These are phyloP conservation scores for Osmanthus fragrans DNA, from an alignment of 257 asterid genomes.

Conservation along the genomic window DNA sequence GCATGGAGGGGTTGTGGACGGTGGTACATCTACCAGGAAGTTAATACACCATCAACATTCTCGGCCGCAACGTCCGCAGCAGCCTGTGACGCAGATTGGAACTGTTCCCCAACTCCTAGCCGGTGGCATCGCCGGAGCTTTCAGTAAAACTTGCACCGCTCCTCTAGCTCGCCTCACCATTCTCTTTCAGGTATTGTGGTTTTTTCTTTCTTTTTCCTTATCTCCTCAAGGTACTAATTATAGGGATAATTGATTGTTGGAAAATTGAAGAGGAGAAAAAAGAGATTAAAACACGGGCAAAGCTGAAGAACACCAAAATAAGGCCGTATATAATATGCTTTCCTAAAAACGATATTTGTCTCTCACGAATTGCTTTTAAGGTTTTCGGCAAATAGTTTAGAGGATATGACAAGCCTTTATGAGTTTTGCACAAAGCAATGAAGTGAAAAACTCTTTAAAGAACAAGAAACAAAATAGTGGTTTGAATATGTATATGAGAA, in stretches of 20 bases:
- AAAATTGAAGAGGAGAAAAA: no score
- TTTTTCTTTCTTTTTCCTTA: not conserved
- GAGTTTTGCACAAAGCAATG: no score
- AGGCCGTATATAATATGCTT: no score
- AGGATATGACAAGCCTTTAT: no score
- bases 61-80: constrained; percentile 45
- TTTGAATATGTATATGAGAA: no score
- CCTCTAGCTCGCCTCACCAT: constrained; percentile 92
- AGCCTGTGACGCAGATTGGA: constrained; percentile 67
- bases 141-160: constrained; percentile 94
- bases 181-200: constrained; percentile 69
- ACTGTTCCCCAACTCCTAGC: constrained; percentile 90
- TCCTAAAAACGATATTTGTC: no score
- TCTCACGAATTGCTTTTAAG: no score
- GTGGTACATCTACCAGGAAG: constrained; percentile 65
- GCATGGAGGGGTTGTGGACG: constrained; percentile 56
- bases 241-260: not conserved
- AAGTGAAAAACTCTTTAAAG: no score
- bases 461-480: no score
- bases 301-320: no score
- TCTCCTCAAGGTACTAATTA: not conserved
- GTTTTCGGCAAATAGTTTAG: no score
- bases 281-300: no score
- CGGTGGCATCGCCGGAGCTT: constrained; percentile 97
- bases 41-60: constrained; percentile 52